Evolutionary conservation across 1,284 basidiomycete genomes (phyloP).

Genomic region (Crepidotus sp.): DNA sequence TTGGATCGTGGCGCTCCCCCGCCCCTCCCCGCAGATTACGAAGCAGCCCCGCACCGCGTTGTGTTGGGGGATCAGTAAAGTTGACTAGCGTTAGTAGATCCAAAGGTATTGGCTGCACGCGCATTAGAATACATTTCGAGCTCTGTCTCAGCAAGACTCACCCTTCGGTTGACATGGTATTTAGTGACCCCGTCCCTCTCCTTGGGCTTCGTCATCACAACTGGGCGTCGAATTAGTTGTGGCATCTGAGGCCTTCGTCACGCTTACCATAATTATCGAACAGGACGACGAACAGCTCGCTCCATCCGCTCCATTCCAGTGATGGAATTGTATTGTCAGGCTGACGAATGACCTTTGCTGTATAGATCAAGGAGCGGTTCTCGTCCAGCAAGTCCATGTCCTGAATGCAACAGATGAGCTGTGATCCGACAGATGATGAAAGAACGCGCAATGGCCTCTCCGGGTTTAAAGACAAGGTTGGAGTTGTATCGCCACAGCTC

Average conservation of each 20-base stretch:
- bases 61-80: constrained; percentile 69
- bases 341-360: constrained; percentile 74
- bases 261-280: constrained; percentile 88
- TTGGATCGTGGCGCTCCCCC: constrained; percentile 20
- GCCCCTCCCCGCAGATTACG: constrained; percentile 40
- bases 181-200: constrained; percentile 42
- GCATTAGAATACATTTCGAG: constrained; percentile 5
- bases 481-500: constrained; percentile 80
- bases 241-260: background rate
- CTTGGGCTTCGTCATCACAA: constrained; percentile 19
- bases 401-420: constrained; percentile 27
- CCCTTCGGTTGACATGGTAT: constrained; percentile 75
- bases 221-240: constrained; percentile 1
- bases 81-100: constrained; percentile 77
- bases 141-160: constrained; percentile 29
- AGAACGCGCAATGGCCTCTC: constrained; percentile 63
- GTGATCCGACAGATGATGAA: background rate
- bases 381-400: constrained; percentile 87
- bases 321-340: constrained; percentile 56
- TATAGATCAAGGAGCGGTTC: constrained; percentile 73
- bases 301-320: constrained; percentile 75
- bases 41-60: constrained; percentile 54
- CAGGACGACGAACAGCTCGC: constrained; percentile 77
- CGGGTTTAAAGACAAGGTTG: constrained; percentile 70
- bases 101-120: constrained; percentile 73